A percentile compares a stretch with the other conserved stretches of the same genome.
Conservation (phyloP, 202 grass and related monocot genomes). For the Schoenoplectus tabernaemontani region DNA sequence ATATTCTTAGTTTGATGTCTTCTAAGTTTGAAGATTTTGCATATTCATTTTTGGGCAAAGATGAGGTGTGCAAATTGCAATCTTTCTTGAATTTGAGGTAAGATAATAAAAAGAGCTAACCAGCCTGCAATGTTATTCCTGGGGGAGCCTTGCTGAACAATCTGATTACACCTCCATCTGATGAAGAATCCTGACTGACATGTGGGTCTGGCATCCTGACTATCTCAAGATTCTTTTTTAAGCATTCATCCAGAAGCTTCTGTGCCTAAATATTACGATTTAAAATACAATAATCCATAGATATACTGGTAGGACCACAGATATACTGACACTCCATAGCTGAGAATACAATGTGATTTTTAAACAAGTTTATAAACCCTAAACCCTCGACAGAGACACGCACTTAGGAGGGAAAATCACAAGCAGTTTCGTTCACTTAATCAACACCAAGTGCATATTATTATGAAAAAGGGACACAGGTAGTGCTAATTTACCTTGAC, state of each 20-base stretch:
- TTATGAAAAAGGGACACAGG: neutral
- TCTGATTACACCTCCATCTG: slow-evolving; percentile 44
- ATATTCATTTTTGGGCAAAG: neutral
- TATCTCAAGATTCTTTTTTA: slow-evolving; percentile 69
- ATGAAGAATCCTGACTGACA: slow-evolving; percentile 30
- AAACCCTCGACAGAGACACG: slow-evolving; percentile 17
- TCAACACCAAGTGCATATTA: neutral
- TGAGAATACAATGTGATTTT: neutral
- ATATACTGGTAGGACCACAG: neutral
- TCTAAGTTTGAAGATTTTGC: neutral
- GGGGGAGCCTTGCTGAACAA: slow-evolving; percentile 78
- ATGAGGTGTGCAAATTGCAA: neutral
- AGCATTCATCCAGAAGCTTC: slow-evolving; percentile 70
- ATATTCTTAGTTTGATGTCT: neutral
- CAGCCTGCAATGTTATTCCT: slow-evolving; percentile 55
- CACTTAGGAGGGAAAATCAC: neutral
- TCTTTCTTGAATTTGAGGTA: neutral
- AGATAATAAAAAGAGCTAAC: slow-evolving; percentile 35
- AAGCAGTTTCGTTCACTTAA: neutral
- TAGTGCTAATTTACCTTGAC: slow-evolving; percentile 45
- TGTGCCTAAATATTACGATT: slow-evolving; percentile 37
- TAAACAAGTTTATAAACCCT: neutral
- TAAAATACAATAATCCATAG: neutral
- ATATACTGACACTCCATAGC: neutral
- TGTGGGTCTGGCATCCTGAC: slow-evolving; percentile 34